Evolutionary conservation across 208 protist genomes (phyloP), one percentile per base, ranked within the genome.

Genomic region (Leishmania arabica): DNA sequence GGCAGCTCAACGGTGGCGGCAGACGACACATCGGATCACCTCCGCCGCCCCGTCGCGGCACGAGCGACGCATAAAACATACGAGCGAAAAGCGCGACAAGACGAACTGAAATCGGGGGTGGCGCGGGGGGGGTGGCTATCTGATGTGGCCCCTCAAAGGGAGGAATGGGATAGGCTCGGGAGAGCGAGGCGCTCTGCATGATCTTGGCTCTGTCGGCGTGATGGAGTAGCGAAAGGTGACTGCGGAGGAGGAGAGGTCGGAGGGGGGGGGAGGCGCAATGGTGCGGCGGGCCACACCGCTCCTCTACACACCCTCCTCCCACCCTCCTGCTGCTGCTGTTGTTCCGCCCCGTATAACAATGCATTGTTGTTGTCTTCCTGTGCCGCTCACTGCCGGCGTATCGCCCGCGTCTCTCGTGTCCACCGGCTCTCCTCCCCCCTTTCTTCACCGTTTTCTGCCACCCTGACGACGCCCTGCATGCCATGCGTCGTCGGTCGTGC

Each of bases 321-420:
- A 81, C 31, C 65, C 64, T 80, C 71, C 21, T 19, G 66, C 53
- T 37, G 13, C 3, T 79, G 49, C 8, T 62, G 56, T 17, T 62
- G 15, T 31, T 64, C 58, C n/a, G 27, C 27, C 6, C 27, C 51
- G 51, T 13, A 27, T 3, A 13, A 15, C 8, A 64, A 31, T 64
- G 15, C n/a, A 3, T 34, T 47, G 58, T 13, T 62, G 37, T 37
- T 37, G 58, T 8, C 58, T 8, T 31, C 58, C 9, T 31, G 58
- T 64, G 27, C 58, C 58, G 27, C 65, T 45, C 27, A 6, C 72
- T 8, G 17, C 8, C 66, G 19, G 40, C 64, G 24, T 62, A 27
- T 66, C 45, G 53, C 34, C 56, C 51, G 24, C 3, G 1, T 11
- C 19, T 9, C n/a, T 7, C 34, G 34, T 31, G 19, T 54, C 5